Conservation (phyloP, 2,329 filamentous ascomycete genomes). For the Botrytis byssoidea region DNA sequence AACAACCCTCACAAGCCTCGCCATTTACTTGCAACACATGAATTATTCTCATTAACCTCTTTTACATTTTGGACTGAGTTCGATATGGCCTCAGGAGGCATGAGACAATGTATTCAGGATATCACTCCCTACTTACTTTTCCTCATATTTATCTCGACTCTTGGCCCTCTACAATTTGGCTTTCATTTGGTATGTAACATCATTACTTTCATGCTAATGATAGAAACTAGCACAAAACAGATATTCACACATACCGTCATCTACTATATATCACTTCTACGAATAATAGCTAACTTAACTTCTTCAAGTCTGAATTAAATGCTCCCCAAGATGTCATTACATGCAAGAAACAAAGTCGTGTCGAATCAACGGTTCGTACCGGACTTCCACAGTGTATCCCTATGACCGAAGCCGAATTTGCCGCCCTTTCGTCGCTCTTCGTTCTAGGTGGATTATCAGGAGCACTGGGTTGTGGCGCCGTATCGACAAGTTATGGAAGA, state of each 20-base stretch:
- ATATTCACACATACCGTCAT: constrained; percentile 1
- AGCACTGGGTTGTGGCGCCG: constrained; percentile 73
- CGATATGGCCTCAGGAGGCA: constrained; percentile 35
- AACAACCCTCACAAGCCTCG: neutral
- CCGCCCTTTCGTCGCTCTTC: constrained; percentile 84
- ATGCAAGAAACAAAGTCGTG: constrained; percentile 64
- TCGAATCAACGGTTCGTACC: constrained; percentile 33
- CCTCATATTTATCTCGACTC: constrained; percentile 70
- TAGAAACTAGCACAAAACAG: neutral
- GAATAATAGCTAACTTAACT: constrained; percentile 17
- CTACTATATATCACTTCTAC: constrained; percentile 13
- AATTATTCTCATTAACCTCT: neutral
- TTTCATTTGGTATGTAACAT: constrained; percentile 72
- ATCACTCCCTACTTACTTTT: constrained; percentile 76
- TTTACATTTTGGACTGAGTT: neutral
- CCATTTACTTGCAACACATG: neutral
- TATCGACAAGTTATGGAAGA: constrained; percentile 76
- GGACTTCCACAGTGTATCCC: constrained; percentile 75
- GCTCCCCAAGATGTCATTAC: constrained; percentile 92
- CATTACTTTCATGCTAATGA: neutral
- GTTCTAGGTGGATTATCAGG: constrained; percentile 85
- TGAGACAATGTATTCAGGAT: constrained; percentile 38
- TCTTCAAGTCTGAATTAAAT: constrained; percentile 82
- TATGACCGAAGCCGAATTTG: constrained; percentile 80
- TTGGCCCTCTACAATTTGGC: constrained; percentile 91